Evolutionary conservation across 805 yeast genomes (phyloP).

Genomic region (Starmerella vaccinii): DNA sequence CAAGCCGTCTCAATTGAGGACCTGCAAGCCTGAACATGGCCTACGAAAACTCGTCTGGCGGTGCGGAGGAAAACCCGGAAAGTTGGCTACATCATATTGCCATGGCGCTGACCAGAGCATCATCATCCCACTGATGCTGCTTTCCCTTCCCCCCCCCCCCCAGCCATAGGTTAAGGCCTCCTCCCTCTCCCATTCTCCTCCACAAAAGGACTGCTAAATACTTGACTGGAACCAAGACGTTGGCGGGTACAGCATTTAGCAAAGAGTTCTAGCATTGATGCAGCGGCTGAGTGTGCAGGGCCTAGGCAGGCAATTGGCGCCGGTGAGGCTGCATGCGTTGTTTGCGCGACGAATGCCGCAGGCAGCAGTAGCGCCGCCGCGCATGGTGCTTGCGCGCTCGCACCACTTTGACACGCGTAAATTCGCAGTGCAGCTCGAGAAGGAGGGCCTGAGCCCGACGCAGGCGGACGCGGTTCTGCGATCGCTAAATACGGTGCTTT

Average conservation of each 20-base stretch:
- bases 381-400: not conserved
- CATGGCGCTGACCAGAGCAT: not conserved
- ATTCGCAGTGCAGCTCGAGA: slow-evolving; percentile 55
- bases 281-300: not conserved
- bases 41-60: not conserved
- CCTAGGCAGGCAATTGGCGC: not conserved
- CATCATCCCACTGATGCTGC: not conserved
- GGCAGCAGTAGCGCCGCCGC: not conserved
- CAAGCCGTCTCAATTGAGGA: not conserved
- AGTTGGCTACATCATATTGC: not conserved
- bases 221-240: no score
- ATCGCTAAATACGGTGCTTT: slow-evolving; percentile 62
- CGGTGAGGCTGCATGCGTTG: not conserved
- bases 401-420: slow-evolving; percentile 63
- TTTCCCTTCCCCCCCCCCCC: no score
- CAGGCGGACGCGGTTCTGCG: slow-evolving; percentile 75
- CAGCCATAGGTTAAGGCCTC: no score
- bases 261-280: not conserved
- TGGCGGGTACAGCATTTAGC: no score
- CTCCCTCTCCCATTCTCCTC: no score
- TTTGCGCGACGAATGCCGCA: not conserved
- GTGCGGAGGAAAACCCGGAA: not conserved
- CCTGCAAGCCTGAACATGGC: not conserved
- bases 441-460: slow-evolving; percentile 58
- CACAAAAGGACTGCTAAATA: no score